Percentiles rank a stretch among this genome's conserved stretches.
Conservation (phyloP, 1,284 basidiomycete species). For the Sparassis latifolia region DNA sequence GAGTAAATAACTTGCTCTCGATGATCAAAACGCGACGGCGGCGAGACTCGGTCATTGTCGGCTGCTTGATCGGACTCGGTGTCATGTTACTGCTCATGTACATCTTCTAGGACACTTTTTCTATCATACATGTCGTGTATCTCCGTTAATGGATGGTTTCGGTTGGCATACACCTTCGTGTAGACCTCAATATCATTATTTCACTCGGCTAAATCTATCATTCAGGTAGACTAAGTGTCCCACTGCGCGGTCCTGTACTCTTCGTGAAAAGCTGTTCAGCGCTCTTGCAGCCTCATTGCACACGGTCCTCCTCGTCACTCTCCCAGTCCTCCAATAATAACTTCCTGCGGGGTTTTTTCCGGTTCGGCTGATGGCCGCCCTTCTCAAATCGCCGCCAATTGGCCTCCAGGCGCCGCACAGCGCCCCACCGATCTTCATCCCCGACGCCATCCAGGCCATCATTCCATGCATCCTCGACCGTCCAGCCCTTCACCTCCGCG, state of each 20-base stretch:
- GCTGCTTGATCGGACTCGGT: constrained; percentile 81
- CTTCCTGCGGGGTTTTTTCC: constrained; percentile 15
- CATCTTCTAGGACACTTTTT: constrained; percentile 29
- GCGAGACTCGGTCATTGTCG: constrained; percentile 88
- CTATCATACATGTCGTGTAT: not conserved
- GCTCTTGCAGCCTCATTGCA: no score
- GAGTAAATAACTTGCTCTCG: constrained; percentile 84
- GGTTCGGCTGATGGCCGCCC: constrained; percentile 33
- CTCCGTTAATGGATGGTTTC: not conserved
- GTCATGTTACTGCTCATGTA: constrained; percentile 77
- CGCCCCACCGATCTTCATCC: constrained; percentile 42
- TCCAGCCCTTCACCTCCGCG: constrained; percentile 62
- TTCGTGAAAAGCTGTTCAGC: no score
- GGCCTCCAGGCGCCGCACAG: constrained; percentile 50
- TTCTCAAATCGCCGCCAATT: constrained; percentile 61
- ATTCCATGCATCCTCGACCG: constrained; percentile 53
- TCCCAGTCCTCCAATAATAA: constrained; percentile 2
- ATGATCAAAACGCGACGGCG: constrained; percentile 91
- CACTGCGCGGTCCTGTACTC: no score
- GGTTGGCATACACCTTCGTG: not conserved
- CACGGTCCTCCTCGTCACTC: not conserved
- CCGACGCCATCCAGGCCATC: constrained; percentile 34
- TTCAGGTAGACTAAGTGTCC: not conserved
- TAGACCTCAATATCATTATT: not conserved
- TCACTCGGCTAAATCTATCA: not conserved